Evolutionary conservation across 176 grass and related monocot genomes (phyloP), one percentile per base, ranked within the genome.

Genomic region (Oropetium thomaeum): DNA sequence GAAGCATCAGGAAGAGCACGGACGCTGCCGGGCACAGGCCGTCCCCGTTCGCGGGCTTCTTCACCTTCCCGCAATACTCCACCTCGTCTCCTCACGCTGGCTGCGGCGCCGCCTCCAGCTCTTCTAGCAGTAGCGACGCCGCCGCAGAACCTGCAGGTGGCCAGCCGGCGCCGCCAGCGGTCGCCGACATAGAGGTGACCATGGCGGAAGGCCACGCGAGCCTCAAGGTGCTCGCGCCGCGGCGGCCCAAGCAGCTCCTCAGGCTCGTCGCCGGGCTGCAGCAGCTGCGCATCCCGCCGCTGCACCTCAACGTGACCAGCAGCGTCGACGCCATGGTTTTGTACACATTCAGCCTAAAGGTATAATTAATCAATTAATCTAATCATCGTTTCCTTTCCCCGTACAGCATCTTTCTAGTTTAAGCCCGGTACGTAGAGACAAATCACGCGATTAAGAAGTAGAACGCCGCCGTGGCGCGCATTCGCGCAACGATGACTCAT

Each of bases 131-230:
- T 27, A 51, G 33, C 20, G 61, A 52, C 58, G 72, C 67, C 14
- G 29, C 12, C 29, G 55, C 31, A 1, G 44, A 8, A 5, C 41
- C 68, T 2, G 54, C 34, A 2, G 84, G n/a, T 10, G 37, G 38
- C 4, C 37, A 42, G 0, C 42, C 37, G 0, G 8, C 0, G 58
- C 1, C 53, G 41, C 8, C 42, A 3, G 74, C 59, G 28, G 31
- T 88, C 8, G 96, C 96, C 0, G 89, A 96, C 86, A 90, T 99
- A 67, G 96, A 99, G 82, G 96, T 99, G 71, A 96, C 96, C 2
- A 92, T 99, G 96, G 92, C 90, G 39, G 96, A 99, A 86, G 89
- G 96, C 70, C 87, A 99, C 65, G 96, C 89, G 4, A 96, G 91
- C 79, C 89, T 99, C 15, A 99, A 90, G 69, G 84, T 99, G 59